Evolutionary conservation across 108 stramenopile genomes (phyloP).

Genomic region (Cyclotella choctawhatcheeana): DNA sequence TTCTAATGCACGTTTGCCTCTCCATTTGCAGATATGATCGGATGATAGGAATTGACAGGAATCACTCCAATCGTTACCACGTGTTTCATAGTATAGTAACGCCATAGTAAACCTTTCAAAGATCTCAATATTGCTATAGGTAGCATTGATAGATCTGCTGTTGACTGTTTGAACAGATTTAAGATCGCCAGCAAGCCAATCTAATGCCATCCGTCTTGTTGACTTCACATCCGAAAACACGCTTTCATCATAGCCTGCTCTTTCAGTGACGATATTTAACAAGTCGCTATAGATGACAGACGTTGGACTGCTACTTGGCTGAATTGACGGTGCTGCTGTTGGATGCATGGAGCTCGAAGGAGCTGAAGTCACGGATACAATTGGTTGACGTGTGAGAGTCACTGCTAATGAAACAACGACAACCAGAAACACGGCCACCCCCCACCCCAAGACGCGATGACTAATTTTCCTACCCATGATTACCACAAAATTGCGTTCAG

Average conservation of each 20-base stretch:
- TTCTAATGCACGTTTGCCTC: neutral
- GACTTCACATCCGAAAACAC: slow-evolving; percentile 1
- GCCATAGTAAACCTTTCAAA: slow-evolving; percentile 12
- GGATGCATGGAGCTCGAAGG: slow-evolving; percentile 9
- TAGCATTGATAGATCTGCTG: neutral
- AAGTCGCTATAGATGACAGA: neutral
- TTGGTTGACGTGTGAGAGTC: neutral
- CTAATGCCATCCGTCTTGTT: neutral
- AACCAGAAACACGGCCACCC: neutral
- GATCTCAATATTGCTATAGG: slow-evolving; percentile 2
- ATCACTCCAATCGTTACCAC: slow-evolving; percentile 4
- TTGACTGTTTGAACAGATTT: neutral
- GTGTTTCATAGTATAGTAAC: slow-evolving; percentile 18
- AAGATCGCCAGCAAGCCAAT: slow-evolving; percentile 8
- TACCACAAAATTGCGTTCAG: slow-evolving; percentile 3
- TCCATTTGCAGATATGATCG: slow-evolving; percentile 30
- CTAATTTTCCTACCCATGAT: slow-evolving; percentile 5
- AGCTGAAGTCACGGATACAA: neutral
- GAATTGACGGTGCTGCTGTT: slow-evolving; percentile 2
- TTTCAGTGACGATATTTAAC: neutral
- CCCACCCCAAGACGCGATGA: neutral
- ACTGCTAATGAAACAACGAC: neutral
- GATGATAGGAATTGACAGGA: neutral
- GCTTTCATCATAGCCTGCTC: neutral
- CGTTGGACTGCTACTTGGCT: slow-evolving; percentile 10